Evolutionary conservation across 495 filamentous ascomycete genomes (phyloP).

Genomic region (Hypoxylon trugodes): DNA sequence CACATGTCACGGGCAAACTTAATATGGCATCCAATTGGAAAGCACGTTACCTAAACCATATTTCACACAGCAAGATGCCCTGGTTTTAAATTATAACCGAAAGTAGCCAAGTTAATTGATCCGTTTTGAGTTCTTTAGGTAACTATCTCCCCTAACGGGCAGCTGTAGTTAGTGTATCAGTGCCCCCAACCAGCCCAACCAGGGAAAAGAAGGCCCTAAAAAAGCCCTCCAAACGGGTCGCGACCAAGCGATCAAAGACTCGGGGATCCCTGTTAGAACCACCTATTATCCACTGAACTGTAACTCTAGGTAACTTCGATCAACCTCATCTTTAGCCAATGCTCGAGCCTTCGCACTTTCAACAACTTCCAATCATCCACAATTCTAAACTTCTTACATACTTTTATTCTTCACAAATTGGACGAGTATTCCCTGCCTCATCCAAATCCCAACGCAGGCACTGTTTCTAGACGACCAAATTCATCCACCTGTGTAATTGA

Average conservation of each 20-base stretch:
- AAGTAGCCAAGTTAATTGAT: too few relatives aligned
- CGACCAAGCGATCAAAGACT: slow-evolving; percentile 18
- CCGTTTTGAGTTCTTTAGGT: background rate
- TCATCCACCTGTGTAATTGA: background rate
- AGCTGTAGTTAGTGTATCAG: slow-evolving; percentile 11
- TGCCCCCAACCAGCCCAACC: too few relatives aligned
- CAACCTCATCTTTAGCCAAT: slow-evolving; percentile 33
- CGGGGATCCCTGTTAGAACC: slow-evolving; percentile 16
- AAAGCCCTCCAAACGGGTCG: slow-evolving; percentile 21
- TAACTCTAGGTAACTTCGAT: slow-evolving; percentile 11
- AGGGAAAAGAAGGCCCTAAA: slow-evolving; percentile 21
- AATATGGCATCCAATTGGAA: too few relatives aligned
- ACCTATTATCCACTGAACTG: slow-evolving; percentile 2
- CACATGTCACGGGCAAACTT: too few relatives aligned
- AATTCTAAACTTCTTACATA: background rate
- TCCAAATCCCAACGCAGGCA: background rate
- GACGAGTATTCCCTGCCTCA: background rate
- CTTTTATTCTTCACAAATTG: slow-evolving; percentile 1
- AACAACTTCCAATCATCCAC: slow-evolving; percentile 18
- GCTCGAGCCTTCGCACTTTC: slow-evolving; percentile 26
- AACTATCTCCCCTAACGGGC: background rate
- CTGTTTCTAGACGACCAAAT: background rate
- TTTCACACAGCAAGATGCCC: too few relatives aligned
- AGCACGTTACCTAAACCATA: too few relatives aligned
- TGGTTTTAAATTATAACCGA: too few relatives aligned